Evolutionary conservation across 2,329 filamentous ascomycete genomes (phyloP).

Genomic region (Penicillium brasilianum): DNA sequence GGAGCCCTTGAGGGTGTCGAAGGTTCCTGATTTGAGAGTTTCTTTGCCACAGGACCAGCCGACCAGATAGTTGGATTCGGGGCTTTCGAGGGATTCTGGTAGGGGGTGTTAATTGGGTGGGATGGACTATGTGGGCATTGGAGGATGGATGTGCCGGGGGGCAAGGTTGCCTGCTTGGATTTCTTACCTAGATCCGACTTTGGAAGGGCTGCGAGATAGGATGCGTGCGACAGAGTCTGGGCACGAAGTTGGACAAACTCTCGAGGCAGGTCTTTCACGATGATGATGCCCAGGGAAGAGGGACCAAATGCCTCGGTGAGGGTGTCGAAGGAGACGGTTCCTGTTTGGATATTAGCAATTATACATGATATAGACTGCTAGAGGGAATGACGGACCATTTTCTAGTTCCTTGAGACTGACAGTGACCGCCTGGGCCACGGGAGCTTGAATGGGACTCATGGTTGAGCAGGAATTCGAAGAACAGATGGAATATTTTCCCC

Average conservation of each 20-base stretch:
- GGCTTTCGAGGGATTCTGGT: constrained; percentile 49
- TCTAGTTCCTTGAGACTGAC: constrained; percentile 56
- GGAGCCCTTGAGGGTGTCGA: constrained; percentile 67
- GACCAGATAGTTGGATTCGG: constrained; percentile 62
- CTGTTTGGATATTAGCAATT: constrained; percentile 27
- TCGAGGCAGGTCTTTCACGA: constrained; percentile 83
- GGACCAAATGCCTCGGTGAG: constrained; percentile 79
- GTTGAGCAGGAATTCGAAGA: constrained; percentile 1
- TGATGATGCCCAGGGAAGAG: constrained; percentile 84
- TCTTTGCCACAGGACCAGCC: constrained; percentile 70
- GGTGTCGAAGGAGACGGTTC: constrained; percentile 49
- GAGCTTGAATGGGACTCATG: constrained; percentile 28
- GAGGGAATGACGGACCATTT: constrained; percentile 46
- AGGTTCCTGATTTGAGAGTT: constrained; percentile 64
- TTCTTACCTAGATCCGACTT: constrained; percentile 69
- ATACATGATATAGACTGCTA: not conserved
- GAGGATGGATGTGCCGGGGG: not conserved
- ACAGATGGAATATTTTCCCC: constrained; percentile 22
- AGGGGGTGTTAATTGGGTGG: not conserved
- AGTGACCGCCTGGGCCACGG: constrained; percentile 49
- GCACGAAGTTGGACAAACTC: constrained; percentile 74
- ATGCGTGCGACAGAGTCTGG: constrained; percentile 80
- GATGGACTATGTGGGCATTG: not conserved
- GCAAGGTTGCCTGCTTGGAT: not conserved
- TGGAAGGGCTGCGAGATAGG: constrained; percentile 83